A percentile compares a stretch with the other conserved stretches of the same genome.
phyloP scores from a whole-genome alignment of 306 rosid species.

The Casuarina equisetifolia region DNA sequence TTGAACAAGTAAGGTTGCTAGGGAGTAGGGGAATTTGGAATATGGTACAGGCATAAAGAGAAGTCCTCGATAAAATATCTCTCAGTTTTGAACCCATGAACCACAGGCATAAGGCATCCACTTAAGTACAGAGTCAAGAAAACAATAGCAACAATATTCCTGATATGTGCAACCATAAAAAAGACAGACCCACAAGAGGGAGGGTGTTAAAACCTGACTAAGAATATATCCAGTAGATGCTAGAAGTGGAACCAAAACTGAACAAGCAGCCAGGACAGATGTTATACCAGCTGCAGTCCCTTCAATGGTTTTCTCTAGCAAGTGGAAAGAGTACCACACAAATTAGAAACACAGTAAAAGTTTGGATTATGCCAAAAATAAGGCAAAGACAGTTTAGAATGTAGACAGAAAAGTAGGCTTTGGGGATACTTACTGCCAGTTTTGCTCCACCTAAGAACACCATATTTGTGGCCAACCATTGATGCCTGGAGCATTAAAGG shows the following conservation, averaged over 20 bases:
- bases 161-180: not conserved
- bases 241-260: conserved; percentile 78
- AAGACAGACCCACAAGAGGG: not conserved
- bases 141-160: not conserved
- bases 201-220: conserved; percentile 65
- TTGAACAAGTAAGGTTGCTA: not conserved
- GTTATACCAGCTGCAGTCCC: conserved; percentile 99
- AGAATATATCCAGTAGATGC: conserved; percentile 86
- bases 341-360: conserved; percentile 12
- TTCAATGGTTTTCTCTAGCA: conserved; percentile 94
- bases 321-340: conserved; percentile 25
- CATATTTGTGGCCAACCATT: conserved; percentile 94
- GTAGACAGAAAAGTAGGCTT: too few relatives aligned
- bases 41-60: not conserved
- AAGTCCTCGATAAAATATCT: not conserved
- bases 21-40: not conserved
- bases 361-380: not conserved
- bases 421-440: conserved; percentile 73
- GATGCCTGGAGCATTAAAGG: conserved; percentile 67
- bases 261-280: conserved; percentile 87
- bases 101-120: not conserved
- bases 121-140: not conserved
- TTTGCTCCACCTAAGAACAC: conserved; percentile 94
- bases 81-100: not conserved
- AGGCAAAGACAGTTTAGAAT: not conserved